These are phyloP conservation scores for Phytophthora palmivora DNA, from an alignment of 352 stramenopile genomes.

Conservation along the genomic window DNA sequence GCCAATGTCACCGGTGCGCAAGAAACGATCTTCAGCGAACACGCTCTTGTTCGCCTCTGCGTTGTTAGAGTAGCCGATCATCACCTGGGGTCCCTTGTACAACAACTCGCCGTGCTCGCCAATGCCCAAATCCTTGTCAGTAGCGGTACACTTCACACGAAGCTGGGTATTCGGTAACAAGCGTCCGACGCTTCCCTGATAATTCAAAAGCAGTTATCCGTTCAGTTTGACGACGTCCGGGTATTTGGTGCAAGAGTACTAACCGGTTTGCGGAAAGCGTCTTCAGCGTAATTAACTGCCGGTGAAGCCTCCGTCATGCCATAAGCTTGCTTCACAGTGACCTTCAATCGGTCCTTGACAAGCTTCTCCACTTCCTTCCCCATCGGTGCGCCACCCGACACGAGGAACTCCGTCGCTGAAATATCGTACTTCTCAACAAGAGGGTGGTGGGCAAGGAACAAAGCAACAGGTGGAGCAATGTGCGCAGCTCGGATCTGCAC, in stretches of 20 bases:
- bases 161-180: conserved; percentile 69
- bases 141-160: conserved; percentile 58
- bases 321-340: conserved; percentile 59
- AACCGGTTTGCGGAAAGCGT: conserved; percentile 38
- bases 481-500: conserved; percentile 46
- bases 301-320: conserved; percentile 71
- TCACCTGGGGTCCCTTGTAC: conserved; percentile 92
- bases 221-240: not conserved
- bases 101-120: conserved; percentile 82
- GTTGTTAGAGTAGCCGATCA: conserved; percentile 93
- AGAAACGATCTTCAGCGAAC: conserved; percentile 81
- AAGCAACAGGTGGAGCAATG: conserved; percentile 90
- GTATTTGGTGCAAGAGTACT: not conserved
- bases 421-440: conserved; percentile 94
- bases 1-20: conserved; percentile 91
- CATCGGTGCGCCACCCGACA: conserved; percentile 90
- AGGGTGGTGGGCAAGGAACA: conserved; percentile 90
- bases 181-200: conserved; percentile 55
- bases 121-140: conserved; percentile 46
- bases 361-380: conserved; percentile 79
- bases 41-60: conserved; percentile 82
- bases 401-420: conserved; percentile 71
- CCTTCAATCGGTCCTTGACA: conserved; percentile 71
- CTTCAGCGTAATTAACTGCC: conserved; percentile 45
- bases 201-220: conserved; percentile 4